Percentiles rank a stretch among this genome's conserved stretches.
Conservation (phyloP, 352 stramenopile genomes). For the Stramenopiles sp. region DNA sequence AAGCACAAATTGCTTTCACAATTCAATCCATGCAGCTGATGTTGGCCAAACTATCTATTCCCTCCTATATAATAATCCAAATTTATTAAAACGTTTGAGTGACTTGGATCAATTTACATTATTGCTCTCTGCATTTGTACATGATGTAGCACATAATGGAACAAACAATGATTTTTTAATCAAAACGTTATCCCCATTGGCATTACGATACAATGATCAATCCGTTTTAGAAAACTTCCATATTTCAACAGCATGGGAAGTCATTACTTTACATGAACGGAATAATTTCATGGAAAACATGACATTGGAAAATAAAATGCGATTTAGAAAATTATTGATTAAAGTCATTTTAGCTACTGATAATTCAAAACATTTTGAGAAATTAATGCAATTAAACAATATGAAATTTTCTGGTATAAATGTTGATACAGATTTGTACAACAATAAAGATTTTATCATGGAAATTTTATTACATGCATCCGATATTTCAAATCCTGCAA, state of each 20-base stretch:
- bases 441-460: not conserved
- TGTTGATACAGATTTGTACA: not conserved
- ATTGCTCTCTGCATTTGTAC: conserved; percentile 56
- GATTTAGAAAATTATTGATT: conserved; percentile 45
- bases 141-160: conserved; percentile 74
- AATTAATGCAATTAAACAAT: conserved; percentile 33
- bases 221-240: conserved; percentile 65
- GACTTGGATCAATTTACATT: conserved; percentile 42
- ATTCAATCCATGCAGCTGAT: conserved; percentile 40
- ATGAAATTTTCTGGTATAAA: not conserved
- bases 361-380: conserved; percentile 37
- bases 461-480: not conserved
- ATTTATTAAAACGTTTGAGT: not conserved
- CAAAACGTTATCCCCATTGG: conserved; percentile 46
- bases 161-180: conserved; percentile 71
- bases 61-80: not conserved
- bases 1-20: conserved; percentile 40
- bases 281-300: conserved; percentile 45
- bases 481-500: not conserved
- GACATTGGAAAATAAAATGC: conserved; percentile 27
- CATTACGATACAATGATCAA: conserved; percentile 73
- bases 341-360: conserved; percentile 55
- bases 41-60: conserved; percentile 43
- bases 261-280: conserved; percentile 29
- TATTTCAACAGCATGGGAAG: conserved; percentile 22